Conservation (phyloP, 2,329 filamentous ascomycete genomes). For the Huntiella omanensis region DNA sequence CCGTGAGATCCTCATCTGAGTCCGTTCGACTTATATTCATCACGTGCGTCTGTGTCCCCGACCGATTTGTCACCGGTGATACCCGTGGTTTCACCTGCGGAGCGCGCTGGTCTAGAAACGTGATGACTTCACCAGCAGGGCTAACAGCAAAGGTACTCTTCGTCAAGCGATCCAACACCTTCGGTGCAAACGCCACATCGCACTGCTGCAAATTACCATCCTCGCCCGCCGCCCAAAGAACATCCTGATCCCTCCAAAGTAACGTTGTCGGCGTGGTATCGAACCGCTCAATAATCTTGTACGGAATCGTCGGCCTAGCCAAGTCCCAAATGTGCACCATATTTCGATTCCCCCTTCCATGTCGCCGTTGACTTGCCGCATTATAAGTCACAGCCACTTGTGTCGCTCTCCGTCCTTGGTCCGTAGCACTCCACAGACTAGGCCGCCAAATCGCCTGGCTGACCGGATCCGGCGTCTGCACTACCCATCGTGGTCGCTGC, state of each 20-base stretch:
- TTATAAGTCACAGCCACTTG: constrained; percentile 46
- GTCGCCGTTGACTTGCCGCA: constrained; percentile 32
- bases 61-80: background rate
- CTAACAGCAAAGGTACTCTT: constrained; percentile 44
- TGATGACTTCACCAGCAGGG: constrained; percentile 36
- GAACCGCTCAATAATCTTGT: constrained; percentile 45
- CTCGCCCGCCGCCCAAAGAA: constrained; percentile 45
- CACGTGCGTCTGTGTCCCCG: constrained; percentile 22
- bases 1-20: constrained; percentile 45
- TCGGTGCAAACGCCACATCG: constrained; percentile 44
- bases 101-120: constrained; percentile 41
- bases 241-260: constrained; percentile 45
- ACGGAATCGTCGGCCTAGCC: constrained; percentile 46
- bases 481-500: constrained; percentile 44
- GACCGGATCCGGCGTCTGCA: constrained; percentile 41
- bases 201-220: constrained; percentile 46
- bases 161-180: constrained; percentile 41
- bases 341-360: constrained; percentile 26
- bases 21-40: constrained; percentile 41
- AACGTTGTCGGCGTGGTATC: constrained; percentile 36
- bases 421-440: constrained; percentile 44
- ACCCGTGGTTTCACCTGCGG: background rate
- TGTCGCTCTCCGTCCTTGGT: constrained; percentile 38
- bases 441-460: constrained; percentile 43
- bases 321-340: constrained; percentile 50